These are phyloP conservation scores for Pseudomassariella vexata DNA, from an alignment of 2,329 filamentous ascomycete genomes.

Conservation along the genomic window DNA sequence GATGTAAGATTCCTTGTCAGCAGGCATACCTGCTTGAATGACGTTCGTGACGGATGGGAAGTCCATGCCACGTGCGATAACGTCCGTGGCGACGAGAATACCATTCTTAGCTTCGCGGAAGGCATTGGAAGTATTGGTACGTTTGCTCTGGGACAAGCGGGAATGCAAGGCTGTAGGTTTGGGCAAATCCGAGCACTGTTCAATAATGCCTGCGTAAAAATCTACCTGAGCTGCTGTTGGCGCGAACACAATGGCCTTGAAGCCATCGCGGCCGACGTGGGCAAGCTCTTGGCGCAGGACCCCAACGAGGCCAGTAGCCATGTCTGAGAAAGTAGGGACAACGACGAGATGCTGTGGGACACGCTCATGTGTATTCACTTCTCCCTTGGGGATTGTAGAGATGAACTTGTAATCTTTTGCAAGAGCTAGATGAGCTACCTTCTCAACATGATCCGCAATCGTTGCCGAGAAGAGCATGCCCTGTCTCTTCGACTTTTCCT, in stretches of 20 bases:
- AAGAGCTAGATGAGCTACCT: constrained; percentile 65
- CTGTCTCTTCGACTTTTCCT: constrained; percentile 51
- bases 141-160: constrained; percentile 43
- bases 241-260: constrained; percentile 84
- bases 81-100: constrained; percentile 64
- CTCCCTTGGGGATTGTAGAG: constrained; percentile 70
- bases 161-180: constrained; percentile 42
- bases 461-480: constrained; percentile 86
- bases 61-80: constrained; percentile 68
- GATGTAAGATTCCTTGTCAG: constrained; percentile 58
- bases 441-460: constrained; percentile 72
- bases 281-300: constrained; percentile 43
- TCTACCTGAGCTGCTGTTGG: constrained; percentile 51
- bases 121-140: constrained; percentile 55
- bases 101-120: constrained; percentile 46
- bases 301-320: constrained; percentile 54
- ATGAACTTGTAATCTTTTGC: constrained; percentile 72
- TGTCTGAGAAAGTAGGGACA: constrained; percentile 64
- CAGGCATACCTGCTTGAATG: constrained; percentile 56
- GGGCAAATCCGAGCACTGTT: constrained; percentile 31
- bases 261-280: constrained; percentile 36
- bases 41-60: constrained; percentile 65
- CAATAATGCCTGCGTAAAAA: constrained; percentile 42
- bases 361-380: constrained; percentile 68
- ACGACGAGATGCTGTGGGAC: constrained; percentile 68